phyloP scores from a whole-genome alignment of 495 filamentous ascomycete species.

The Aspergillus sparsus region DNA sequence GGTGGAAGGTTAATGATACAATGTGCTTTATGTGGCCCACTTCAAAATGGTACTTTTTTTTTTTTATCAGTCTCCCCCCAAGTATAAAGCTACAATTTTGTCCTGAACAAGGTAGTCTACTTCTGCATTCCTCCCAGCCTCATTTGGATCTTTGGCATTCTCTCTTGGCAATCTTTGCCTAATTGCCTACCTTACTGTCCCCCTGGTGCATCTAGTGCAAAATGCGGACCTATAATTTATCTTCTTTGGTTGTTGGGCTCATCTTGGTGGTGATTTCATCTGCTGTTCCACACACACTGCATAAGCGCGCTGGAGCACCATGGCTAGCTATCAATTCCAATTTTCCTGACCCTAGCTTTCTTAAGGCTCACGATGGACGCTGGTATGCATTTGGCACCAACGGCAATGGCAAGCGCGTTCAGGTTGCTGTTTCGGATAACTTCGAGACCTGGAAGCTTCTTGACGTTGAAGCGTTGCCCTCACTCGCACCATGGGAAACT shows the following conservation, averaged over 20 bases:
- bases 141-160: conserved; percentile 6
- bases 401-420: conserved; percentile 36
- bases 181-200: neutral
- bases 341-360: conserved; percentile 43
- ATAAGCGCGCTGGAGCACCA: conserved; percentile 24
- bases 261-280: conserved; percentile 7
- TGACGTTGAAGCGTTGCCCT: conserved; percentile 42
- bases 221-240: conserved; percentile 15
- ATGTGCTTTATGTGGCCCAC: conserved; percentile 7
- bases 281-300: conserved; percentile 11
- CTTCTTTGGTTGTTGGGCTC: conserved; percentile 12
- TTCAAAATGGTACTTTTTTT: neutral
- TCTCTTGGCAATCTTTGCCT: neutral
- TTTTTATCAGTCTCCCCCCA: neutral
- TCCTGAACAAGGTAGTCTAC: conserved; percentile 1
- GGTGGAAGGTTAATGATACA: neutral
- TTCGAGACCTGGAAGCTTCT: conserved; percentile 40
- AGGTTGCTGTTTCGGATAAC: conserved; percentile 39
- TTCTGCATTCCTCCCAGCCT: conserved; percentile 12
- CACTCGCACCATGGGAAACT: conserved; percentile 33
- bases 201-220: neutral
- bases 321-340: conserved; percentile 34
- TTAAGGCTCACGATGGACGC: conserved; percentile 31
- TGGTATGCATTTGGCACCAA: conserved; percentile 49
- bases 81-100: conserved; percentile 13